Evolutionary conservation across 345 rosid genomes (phyloP).

Genomic region (Euphorbia pulcherrima): DNA sequence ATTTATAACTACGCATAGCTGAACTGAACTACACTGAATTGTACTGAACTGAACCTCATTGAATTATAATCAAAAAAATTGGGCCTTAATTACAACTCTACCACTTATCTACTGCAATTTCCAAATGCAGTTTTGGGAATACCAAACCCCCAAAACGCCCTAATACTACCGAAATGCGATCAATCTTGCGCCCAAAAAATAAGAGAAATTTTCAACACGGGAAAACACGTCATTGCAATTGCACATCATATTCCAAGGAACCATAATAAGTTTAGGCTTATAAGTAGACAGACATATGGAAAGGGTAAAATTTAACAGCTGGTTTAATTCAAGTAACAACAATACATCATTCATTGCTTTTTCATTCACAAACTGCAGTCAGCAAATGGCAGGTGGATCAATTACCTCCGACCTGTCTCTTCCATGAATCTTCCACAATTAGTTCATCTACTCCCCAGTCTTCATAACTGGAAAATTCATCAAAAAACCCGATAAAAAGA

Average conservation of each 20-base stretch:
- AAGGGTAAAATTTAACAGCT: neutral
- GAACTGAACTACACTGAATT: no score
- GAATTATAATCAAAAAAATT: no score
- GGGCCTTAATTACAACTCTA: no score
- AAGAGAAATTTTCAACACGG: no score
- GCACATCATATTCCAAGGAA: neutral
- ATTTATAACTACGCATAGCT: no score
- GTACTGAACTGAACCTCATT: no score
- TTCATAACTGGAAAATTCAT: constrained; percentile 46
- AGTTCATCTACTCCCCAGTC: constrained; percentile 89
- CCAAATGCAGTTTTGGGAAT: no score
- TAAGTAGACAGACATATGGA: neutral
- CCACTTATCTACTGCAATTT: no score
- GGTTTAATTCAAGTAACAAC: no score
- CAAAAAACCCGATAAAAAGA: neutral
- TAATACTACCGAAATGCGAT: no score
- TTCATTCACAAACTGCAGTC: neutral
- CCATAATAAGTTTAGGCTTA: neutral
- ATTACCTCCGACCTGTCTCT: constrained; percentile 90
- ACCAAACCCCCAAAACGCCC: no score
- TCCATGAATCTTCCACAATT: constrained; percentile 93
- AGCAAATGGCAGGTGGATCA: constrained; percentile 24
- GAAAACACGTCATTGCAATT: neutral
- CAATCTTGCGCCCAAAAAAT: no score
- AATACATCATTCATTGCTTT: constrained; percentile 7